phyloP scores from a whole-genome alignment of 2,329 filamentous ascomycete genomes.

The Coniochaeta hoffmannii region DNA sequence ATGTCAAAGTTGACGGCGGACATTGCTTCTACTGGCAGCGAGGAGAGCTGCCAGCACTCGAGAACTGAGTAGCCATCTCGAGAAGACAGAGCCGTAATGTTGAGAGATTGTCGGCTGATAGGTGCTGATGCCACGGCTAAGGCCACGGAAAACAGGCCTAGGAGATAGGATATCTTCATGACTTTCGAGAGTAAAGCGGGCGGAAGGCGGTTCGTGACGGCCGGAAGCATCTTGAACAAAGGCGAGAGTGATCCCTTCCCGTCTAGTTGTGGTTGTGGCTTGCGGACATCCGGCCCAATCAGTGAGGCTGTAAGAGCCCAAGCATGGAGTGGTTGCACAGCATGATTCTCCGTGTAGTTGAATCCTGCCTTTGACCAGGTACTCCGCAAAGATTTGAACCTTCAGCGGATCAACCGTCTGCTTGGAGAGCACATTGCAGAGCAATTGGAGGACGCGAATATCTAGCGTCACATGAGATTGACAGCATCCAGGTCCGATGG shows the following conservation, averaged over 20 bases:
- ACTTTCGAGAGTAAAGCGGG: background rate
- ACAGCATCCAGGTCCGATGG: too few species aligned
- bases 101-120: background rate
- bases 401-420: too few species aligned
- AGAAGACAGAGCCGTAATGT: constrained; percentile 18
- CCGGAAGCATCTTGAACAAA: too few species aligned
- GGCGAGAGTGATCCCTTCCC: background rate
- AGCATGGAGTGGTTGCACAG: too few species aligned
- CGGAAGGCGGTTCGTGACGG: too few species aligned
- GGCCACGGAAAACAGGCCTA: background rate
- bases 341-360: too few species aligned
- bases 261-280: background rate
- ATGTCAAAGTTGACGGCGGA: constrained; percentile 22
- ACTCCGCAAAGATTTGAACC: too few species aligned
- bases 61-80: constrained; percentile 19
- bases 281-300: background rate
- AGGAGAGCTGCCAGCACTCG: constrained; percentile 21
- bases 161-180: background rate
- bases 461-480: too few species aligned
- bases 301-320: too few species aligned
- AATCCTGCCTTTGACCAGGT: too few species aligned
- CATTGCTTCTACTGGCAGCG: constrained; percentile 17
- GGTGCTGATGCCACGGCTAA: background rate
- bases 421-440: too few species aligned
- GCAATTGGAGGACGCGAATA: too few species aligned